These are phyloP conservation scores for Entomortierella parvispora DNA, from an alignment of 192 early-diverging fungal genomes.

Conservation along the genomic window DNA sequence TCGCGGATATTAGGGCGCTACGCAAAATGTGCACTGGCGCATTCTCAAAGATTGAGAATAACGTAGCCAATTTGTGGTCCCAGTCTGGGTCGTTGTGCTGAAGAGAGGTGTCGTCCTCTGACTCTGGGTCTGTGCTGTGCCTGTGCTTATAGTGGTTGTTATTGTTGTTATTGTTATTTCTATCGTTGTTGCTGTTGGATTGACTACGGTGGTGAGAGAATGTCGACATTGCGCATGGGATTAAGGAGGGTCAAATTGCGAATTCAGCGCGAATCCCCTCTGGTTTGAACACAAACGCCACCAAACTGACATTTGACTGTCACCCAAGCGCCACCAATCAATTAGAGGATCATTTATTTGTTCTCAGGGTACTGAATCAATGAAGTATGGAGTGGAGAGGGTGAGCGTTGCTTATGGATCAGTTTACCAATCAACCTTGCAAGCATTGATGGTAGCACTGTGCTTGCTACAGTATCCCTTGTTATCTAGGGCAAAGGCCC, in stretches of 20 bases:
- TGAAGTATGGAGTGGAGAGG: no score
- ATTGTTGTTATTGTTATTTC: not conserved
- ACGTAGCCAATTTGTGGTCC: conserved; percentile 44
- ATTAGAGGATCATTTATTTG: no score
- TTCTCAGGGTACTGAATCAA: no score
- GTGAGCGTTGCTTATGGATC: no score
- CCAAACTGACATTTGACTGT: no score
- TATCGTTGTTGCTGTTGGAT: not conserved
- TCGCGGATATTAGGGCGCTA: conserved; percentile 11
- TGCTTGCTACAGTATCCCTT: conserved; percentile 51
- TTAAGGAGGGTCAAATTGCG: no score
- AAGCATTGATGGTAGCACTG: conserved; percentile 53
- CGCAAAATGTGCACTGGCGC: conserved; percentile 16
- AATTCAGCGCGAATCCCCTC: no score
- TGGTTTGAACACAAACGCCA: no score
- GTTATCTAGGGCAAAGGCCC: conserved; percentile 51
- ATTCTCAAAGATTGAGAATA: conserved; percentile 46
- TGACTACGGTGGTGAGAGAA: no score
- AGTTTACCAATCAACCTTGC: conserved; percentile 59
- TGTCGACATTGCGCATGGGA: no score
- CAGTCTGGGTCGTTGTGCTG: conserved; percentile 2
- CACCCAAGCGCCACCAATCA: no score
- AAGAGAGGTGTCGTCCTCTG: not conserved
- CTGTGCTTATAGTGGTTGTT: not conserved
- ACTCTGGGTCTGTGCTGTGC: no score